A percentile compares a stretch with the other conserved stretches of the same genome.
Evolutionary conservation across 2,329 filamentous ascomycete genomes (phyloP).

Genomic region (Talaromyces verruculosus): DNA sequence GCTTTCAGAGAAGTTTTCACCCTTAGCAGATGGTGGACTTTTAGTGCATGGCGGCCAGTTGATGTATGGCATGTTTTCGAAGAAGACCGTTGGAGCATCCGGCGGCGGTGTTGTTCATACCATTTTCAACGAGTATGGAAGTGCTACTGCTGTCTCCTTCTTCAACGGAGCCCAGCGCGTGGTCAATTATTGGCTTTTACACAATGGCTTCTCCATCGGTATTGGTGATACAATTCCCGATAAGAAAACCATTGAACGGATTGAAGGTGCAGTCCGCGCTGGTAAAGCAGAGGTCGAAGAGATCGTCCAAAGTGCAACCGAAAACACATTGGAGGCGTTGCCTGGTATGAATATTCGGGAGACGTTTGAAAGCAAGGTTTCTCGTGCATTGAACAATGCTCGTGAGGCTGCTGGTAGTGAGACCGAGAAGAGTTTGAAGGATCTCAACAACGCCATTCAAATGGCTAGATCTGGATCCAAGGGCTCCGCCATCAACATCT

Average conservation of each 20-base stretch:
- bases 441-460: conserved; percentile 92
- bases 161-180: conserved; percentile 94
- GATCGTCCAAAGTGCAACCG: conserved; percentile 75
- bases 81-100: conserved; percentile 90
- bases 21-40: conserved; percentile 73
- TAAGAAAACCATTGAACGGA: conserved; percentile 75
- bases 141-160: conserved; percentile 83
- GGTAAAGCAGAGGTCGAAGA: conserved; percentile 79
- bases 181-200: conserved; percentile 94
- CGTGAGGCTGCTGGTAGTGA: conserved; percentile 94
- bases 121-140: conserved; percentile 91
- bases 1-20: conserved; percentile 55
- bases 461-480: conserved; percentile 98
- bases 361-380: conserved; percentile 97
- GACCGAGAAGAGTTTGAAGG: conserved; percentile 88
- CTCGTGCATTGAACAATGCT: conserved; percentile 87
- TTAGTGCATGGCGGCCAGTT: conserved; percentile 84
- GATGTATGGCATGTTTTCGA: conserved; percentile 84
- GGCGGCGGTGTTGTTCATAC: conserved; percentile 91
- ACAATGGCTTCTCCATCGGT: conserved; percentile 95
- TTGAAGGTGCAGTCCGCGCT: conserved; percentile 75
- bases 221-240: conserved; percentile 98
- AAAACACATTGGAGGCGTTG: conserved; percentile 83
- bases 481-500: conserved; percentile 98
- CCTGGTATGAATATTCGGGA: conserved; percentile 99